phyloP scores from a whole-genome alignment of 2,329 filamentous ascomycete species.

The Pestalotiopsis fici region DNA sequence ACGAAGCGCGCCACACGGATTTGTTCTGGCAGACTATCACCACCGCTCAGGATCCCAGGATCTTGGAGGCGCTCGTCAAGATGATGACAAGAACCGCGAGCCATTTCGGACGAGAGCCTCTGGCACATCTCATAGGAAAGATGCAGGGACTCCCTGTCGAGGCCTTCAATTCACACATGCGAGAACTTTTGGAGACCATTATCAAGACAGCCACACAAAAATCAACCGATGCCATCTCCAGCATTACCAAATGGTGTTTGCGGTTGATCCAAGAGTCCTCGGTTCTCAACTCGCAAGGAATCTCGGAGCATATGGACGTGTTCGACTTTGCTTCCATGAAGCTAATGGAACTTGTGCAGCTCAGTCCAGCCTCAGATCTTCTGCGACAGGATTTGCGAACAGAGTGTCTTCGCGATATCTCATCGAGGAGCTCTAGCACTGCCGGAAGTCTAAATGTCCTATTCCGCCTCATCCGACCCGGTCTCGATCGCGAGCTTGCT shows the following conservation, averaged over 20 bases:
- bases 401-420: slow-evolving; percentile 70
- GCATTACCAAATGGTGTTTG: slow-evolving; percentile 55
- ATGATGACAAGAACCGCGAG: slow-evolving; percentile 57
- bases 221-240: slow-evolving; percentile 18
- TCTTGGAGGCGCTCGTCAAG: slow-evolving; percentile 76
- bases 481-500: slow-evolving; percentile 52
- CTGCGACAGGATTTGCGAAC: slow-evolving; percentile 65
- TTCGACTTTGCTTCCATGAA: slow-evolving; percentile 64
- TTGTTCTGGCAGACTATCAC: slow-evolving; percentile 82
- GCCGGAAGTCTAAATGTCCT: slow-evolving; percentile 75
- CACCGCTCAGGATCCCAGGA: slow-evolving; percentile 78
- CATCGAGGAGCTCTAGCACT: slow-evolving; percentile 60
- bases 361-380: slow-evolving; percentile 54
- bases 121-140: slow-evolving; percentile 72
- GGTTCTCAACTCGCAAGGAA: slow-evolving; percentile 50
- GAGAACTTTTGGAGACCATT: slow-evolving; percentile 61
- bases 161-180: slow-evolving; percentile 62
- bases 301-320: slow-evolving; percentile 61
- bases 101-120: slow-evolving; percentile 46
- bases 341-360: slow-evolving; percentile 60
- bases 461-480: slow-evolving; percentile 45
- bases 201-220: slow-evolving; percentile 47
- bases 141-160: slow-evolving; percentile 65
- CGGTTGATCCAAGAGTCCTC: slow-evolving; percentile 74
- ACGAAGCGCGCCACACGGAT: slow-evolving; percentile 72